Percentiles rank a stretch among this genome's conserved stretches.
phyloP scores from a whole-genome alignment of 1,284 basidiomycete genomes.

The Cryptococcus amylolentus region DNA sequence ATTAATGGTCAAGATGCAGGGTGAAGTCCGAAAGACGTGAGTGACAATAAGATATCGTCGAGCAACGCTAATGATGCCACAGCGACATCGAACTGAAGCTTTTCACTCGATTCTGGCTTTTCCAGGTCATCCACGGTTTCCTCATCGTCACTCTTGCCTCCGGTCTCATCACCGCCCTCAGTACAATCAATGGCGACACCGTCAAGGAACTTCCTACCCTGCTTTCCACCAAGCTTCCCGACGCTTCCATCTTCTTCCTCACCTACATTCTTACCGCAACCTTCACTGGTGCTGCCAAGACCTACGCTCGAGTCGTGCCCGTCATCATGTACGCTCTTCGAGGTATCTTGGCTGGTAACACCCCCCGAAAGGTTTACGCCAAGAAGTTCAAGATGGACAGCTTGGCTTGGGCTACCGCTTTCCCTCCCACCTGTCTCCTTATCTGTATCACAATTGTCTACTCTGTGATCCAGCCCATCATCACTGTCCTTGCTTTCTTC shows the following conservation, averaged over 20 bases:
- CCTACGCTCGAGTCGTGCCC: conserved; percentile 73
- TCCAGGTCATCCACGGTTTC: conserved; percentile 89
- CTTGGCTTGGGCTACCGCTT: conserved; percentile 38
- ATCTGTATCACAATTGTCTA: conserved; percentile 48
- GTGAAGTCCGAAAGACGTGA: conserved; percentile 50
- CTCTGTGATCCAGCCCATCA: conserved; percentile 49
- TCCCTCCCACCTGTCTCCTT: conserved; percentile 44
- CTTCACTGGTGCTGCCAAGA: conserved; percentile 70
- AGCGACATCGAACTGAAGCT: conserved; percentile 82
- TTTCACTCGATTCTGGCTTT: conserved; percentile 88
- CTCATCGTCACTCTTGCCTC: conserved; percentile 77
- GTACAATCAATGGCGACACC: conserved; percentile 57
- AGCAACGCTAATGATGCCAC: conserved; percentile 9
- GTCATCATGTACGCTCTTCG: conserved; percentile 82
- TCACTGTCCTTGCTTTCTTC: conserved; percentile 38
- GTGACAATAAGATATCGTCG: conserved; percentile 4
- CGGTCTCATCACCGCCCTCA: conserved; percentile 70
- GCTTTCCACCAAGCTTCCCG: conserved; percentile 71
- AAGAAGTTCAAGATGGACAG: conserved; percentile 41
- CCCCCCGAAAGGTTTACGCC: conserved; percentile 62
- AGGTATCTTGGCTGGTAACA: conserved; percentile 76
- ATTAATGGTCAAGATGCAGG: conserved; percentile 42
- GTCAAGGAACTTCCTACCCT: conserved; percentile 61
- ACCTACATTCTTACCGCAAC: conserved; percentile 58
- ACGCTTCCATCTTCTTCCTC: conserved; percentile 89